Evolutionary conservation across 306 rosid genomes (phyloP), one percentile per base, ranked within the genome.

Genomic region (Cucumis melo): DNA sequence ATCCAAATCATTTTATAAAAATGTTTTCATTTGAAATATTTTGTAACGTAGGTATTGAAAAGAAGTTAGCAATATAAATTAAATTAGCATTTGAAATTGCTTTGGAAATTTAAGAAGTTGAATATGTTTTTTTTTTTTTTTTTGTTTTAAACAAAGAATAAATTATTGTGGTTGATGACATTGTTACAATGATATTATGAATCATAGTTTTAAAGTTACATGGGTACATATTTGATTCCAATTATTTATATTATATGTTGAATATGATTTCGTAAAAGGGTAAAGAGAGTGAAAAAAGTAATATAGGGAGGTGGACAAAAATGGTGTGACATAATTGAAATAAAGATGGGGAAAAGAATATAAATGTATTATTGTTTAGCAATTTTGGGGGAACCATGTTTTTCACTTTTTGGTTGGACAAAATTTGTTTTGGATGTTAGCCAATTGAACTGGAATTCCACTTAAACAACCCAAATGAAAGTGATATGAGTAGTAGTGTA

Each of bases 381-480:
- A 70, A 10, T 70, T 70, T 70, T 20, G 75, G 75, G 3, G 20
- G 38, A 70, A 70, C 75, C 54, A 23, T 42, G 54, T 41, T 44
- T 46, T 70, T 70, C 0, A 70, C 75, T 70, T 70, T 70, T 42
- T 41, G 19, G 75, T 20, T 70, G 75, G 75, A 70, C 56, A 46
- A 41, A 6, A 44, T 32, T 70, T 70, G 57, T 70, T 70, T 44
- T 44, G 75, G 75, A 70, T 44, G 75, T 10, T 3, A 24, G n/a
- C 13, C 36, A 21, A 44, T 70, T 42, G 75, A 70, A 34, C 57
- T 70, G 75, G 19, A 70, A 44, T 70, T 44, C 75, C 75, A 70
- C 75, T 70, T 17, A 1, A 36, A 20, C 56, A 13, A 68, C 9
- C 1, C 53, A 50, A 9, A 19, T 17, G 32, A 39, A 36, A 36